Evolutionary conservation across 75 land plant species (phyloP), one percentile per base, ranked within the genome.

Genomic region (Pinus tabuliformis): DNA sequence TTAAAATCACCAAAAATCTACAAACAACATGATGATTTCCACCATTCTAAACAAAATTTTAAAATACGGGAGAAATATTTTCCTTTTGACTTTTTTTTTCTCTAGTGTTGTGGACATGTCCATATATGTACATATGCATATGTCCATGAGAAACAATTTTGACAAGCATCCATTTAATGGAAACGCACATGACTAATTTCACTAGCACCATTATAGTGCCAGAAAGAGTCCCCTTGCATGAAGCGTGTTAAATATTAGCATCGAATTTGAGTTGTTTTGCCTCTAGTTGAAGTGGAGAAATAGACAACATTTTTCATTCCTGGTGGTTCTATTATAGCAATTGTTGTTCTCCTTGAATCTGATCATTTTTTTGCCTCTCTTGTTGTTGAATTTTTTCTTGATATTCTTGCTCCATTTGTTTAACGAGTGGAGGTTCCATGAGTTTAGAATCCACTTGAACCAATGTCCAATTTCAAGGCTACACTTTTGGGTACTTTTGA

Each of bases 101-200:
- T n/a, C n/a, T n/a, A n/a, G n/a, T n/a, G n/a, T n/a, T n/a, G n/a
- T n/a, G n/a, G n/a, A n/a, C n/a, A n/a, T n/a, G n/a, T n/a, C n/a
- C n/a, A n/a, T n/a, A n/a, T n/a, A n/a, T n/a, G n/a, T n/a, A n/a
- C n/a, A n/a, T n/a, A n/a, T n/a, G n/a, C n/a, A n/a, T n/a, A n/a
- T n/a, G n/a, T n/a, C n/a, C n/a, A n/a, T n/a, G n/a, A n/a, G n/a
- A n/a, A n/a, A n/a, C n/a, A n/a, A n/a, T n/a, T n/a, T n/a, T n/a
- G n/a, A n/a, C n/a, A n/a, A n/a, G n/a, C n/a, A n/a, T n/a, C n/a
- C n/a, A n/a, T n/a, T n/a, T n/a, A n/a, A n/a, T n/a, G n/a, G 6
- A 6, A 28, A 49, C 76, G 28, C 58, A 79, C 81, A 77, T 79
- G 81, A 49, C 39, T 79, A 62, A 78, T 64, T 33, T 79, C 65